Evolutionary conservation across 2,329 filamentous ascomycete species (phyloP).

Genomic region (Penicillium sp.): DNA sequence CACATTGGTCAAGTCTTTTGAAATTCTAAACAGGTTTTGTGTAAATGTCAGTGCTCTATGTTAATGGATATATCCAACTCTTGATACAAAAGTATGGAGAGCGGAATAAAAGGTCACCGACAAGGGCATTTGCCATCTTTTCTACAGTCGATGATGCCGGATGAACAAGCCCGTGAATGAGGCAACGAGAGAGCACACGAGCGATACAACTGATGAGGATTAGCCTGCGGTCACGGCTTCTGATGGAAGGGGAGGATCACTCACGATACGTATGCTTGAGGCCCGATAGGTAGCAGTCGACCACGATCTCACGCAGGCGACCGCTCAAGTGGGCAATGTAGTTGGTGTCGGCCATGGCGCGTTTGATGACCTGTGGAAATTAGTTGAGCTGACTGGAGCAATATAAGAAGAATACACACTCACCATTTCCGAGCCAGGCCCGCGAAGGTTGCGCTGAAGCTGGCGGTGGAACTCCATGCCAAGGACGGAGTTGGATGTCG

Average conservation of each 20-base stretch:
- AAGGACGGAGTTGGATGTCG: slow-evolving; percentile 39
- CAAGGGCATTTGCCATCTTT: too few species aligned
- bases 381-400: too few species aligned
- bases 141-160: slow-evolving; percentile 18
- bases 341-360: slow-evolving; percentile 40
- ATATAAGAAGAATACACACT: too few species aligned
- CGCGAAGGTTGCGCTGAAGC: slow-evolving; percentile 32
- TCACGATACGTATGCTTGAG: slow-evolving; percentile 31
- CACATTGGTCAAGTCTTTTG: too few species aligned
- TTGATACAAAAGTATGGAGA: too few species aligned
- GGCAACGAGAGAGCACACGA: slow-evolving; percentile 18
- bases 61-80: too few species aligned
- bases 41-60: background rate
- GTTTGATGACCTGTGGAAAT: slow-evolving; percentile 45
- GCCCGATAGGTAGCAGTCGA: slow-evolving; percentile 28
- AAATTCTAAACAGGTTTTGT: background rate
- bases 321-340: slow-evolving; percentile 38
- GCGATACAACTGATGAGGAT: slow-evolving; percentile 13
- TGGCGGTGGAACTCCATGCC: slow-evolving; percentile 35
- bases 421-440: slow-evolving; percentile 25
- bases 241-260: slow-evolving; percentile 3
- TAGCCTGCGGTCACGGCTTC: background rate
- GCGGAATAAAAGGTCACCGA: too few species aligned
- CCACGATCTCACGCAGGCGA: slow-evolving; percentile 25
- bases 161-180: slow-evolving; percentile 21